Conservation (phyloP, 1,284 basidiomycete genomes). For the Vanrija humicola region DNA sequence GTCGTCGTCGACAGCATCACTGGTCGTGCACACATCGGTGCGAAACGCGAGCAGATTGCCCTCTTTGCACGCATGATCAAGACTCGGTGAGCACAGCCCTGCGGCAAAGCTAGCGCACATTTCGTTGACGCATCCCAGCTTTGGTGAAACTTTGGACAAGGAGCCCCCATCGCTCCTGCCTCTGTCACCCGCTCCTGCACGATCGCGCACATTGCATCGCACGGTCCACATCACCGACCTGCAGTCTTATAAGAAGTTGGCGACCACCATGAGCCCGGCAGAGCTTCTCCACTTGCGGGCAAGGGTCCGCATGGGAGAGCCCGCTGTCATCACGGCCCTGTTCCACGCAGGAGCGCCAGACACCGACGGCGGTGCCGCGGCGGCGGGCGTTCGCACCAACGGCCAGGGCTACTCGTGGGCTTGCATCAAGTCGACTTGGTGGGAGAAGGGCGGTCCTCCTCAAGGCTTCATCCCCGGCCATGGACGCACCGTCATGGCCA, state of each 20-base stretch:
- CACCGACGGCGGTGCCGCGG: conserved; percentile 8
- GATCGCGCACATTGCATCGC: conserved; percentile 55
- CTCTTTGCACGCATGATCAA: conserved; percentile 49
- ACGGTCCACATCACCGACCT: conserved; percentile 68
- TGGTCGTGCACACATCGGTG: conserved; percentile 72
- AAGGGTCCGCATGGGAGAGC: conserved; percentile 66
- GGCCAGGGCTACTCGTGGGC: conserved; percentile 57
- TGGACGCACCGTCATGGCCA: conserved; percentile 32
- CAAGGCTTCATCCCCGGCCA: conserved; percentile 44
- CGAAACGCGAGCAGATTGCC: conserved; percentile 61
- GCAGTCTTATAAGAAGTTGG: conserved; percentile 65
- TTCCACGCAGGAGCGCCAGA: conserved; percentile 53
- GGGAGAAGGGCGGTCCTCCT: conserved; percentile 60
- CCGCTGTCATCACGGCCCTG: conserved; percentile 61
- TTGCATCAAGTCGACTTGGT: conserved; percentile 69
- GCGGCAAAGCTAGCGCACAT: background rate
- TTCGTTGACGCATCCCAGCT: conserved; percentile 20
- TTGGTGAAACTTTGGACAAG: conserved; percentile 42
- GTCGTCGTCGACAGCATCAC: conserved; percentile 69
- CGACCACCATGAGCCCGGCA: conserved; percentile 67
- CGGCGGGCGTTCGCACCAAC: conserved; percentile 38
- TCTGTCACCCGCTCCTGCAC: conserved; percentile 51
- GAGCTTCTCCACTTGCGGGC: conserved; percentile 64
- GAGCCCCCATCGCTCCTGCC: conserved; percentile 40
- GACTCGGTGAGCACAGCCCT: conserved; percentile 32